phyloP scores from a whole-genome alignment of 2,329 filamentous ascomycete genomes.

The Hypoxylon sp. region DNA sequence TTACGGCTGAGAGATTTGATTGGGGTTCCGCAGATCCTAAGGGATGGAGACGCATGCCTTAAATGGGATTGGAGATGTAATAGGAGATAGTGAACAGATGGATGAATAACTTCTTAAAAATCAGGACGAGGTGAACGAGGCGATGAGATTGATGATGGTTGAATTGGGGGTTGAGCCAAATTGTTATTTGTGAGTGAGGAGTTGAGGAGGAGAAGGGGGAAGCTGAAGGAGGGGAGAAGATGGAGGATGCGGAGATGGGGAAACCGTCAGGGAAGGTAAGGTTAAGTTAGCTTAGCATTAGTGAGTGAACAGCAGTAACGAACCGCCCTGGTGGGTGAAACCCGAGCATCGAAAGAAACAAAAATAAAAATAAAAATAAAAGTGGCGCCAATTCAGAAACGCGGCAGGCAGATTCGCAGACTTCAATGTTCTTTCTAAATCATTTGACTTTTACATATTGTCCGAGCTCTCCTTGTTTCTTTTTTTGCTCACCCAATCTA shows the following conservation, averaged over 20 bases:
- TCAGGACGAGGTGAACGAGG: conserved; percentile 5
- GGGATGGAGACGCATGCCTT: neutral
- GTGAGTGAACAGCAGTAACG: conserved; percentile 28
- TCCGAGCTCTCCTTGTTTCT: conserved; percentile 1
- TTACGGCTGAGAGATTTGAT: conserved; percentile 27
- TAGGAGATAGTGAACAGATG: conserved; percentile 4
- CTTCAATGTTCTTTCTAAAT: too few relatives aligned
- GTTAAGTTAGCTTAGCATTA: conserved; percentile 15
- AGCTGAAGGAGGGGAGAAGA: conserved; percentile 36
- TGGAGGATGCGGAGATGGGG: conserved; percentile 54
- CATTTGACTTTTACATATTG: neutral
- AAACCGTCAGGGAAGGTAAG: conserved; percentile 40
- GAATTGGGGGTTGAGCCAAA: conserved; percentile 46
- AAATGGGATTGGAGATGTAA: conserved; percentile 13
- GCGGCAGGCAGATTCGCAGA: conserved; percentile 5
- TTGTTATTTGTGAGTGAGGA: conserved; percentile 48
- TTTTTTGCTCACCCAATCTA: conserved; percentile 6
- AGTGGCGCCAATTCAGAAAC: conserved; percentile 40
- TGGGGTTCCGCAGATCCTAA: conserved; percentile 1
- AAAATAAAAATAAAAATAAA: conserved; percentile 46
- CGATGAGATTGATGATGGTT: conserved; percentile 36
- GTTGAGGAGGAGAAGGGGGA: conserved; percentile 43
- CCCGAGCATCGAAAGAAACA: conserved; percentile 37
- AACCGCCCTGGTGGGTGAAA: conserved; percentile 39
- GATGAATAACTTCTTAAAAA: conserved; percentile 10